These are phyloP conservation scores for Neurospora pannonica DNA, from an alignment of 495 filamentous ascomycete genomes.

Conservation along the genomic window DNA sequence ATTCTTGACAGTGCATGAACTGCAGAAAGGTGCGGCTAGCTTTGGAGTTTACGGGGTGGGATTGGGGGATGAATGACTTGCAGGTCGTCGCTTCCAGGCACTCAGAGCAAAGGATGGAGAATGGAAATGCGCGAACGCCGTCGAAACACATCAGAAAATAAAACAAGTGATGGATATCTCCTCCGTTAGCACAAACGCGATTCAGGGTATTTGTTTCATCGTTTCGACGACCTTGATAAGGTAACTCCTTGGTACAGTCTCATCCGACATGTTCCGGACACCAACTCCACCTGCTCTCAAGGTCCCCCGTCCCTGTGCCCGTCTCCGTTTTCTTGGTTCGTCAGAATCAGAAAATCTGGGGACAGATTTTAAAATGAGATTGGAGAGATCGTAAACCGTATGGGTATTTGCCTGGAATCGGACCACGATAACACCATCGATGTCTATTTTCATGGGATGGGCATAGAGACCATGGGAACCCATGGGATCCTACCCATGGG, in stretches of 20 bases:
- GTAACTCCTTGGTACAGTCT: background rate
- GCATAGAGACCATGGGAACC: background rate
- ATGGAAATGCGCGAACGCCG: background rate
- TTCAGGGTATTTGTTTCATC: background rate
- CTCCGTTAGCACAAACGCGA: background rate
- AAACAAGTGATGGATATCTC: background rate
- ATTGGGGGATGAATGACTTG: background rate
- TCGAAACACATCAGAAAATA: no score
- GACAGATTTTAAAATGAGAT: background rate
- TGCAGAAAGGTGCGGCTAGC: background rate
- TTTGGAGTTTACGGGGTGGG: background rate
- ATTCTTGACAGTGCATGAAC: background rate
- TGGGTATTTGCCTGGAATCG: background rate
- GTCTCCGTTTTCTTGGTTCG: background rate
- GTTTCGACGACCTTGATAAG: background rate
- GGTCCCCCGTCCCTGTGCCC: background rate
- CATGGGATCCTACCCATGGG: background rate
- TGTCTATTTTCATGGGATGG: background rate
- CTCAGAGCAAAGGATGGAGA: background rate
- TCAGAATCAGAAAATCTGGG: background rate
- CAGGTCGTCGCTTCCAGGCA: background rate
- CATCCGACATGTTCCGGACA: background rate
- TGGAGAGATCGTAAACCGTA: background rate
- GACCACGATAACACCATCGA: background rate
- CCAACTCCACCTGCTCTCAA: background rate